Conservation (phyloP, 345 rosid species). For the Lumnitzera racemosa region DNA sequence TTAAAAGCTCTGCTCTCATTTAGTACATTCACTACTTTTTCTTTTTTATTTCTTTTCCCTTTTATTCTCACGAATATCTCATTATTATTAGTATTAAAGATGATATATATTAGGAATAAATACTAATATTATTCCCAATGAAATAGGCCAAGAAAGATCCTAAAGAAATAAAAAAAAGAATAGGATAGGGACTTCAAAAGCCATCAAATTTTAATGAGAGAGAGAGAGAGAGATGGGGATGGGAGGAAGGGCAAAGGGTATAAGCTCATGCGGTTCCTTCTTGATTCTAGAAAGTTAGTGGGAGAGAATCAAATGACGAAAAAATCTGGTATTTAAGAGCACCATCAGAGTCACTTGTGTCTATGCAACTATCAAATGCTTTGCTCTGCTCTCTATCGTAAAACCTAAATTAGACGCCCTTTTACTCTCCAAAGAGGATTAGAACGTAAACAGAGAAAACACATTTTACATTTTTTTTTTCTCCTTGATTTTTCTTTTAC, state of each 20-base stretch:
- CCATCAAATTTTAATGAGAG: no score
- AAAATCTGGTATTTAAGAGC: conserved; percentile 27
- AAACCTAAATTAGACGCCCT: no score
- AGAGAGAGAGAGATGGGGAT: not conserved
- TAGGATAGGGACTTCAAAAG: no score
- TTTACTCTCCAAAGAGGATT: no score
- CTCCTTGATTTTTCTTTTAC: no score
- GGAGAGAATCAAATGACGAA: not conserved
- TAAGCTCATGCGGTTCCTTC: conserved; percentile 14
- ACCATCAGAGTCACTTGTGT: conserved; percentile 4
- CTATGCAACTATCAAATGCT: not conserved
- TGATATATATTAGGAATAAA: no score
- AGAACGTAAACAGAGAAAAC: not conserved
- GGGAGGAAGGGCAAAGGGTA: conserved; percentile 1
- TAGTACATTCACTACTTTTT: not conserved
- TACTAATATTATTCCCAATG: no score
- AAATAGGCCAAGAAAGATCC: no score
- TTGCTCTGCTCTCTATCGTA: no score
- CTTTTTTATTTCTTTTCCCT: not conserved
- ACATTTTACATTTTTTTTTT: not conserved
- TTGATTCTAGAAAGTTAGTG: conserved; percentile 11
- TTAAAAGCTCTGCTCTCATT: not conserved
- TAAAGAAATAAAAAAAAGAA: no score
- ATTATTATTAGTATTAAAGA: no score
- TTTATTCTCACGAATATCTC: conserved; percentile 1